Conservation (phyloP, 1,284 basidiomycete species). For the Flammula alnicola region DNA sequence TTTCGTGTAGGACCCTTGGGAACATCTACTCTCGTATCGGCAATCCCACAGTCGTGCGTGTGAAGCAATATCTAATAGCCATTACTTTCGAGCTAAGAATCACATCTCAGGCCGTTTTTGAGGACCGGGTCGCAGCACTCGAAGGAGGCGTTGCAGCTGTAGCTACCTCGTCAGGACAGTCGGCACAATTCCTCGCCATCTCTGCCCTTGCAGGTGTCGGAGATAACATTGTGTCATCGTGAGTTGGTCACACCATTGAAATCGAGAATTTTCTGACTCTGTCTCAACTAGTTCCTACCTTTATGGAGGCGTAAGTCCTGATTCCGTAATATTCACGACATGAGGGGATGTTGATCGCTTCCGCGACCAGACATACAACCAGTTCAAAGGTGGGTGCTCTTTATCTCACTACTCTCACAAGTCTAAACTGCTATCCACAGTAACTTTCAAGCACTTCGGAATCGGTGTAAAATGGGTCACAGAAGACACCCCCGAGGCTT, state of each 20-base stretch:
- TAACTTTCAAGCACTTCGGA: slow-evolving; percentile 79
- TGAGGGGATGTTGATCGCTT: neutral
- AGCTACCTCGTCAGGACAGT: slow-evolving; percentile 79
- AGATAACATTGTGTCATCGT: slow-evolving; percentile 83
- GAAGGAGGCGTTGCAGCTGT: slow-evolving; percentile 85
- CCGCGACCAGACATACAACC: slow-evolving; percentile 73
- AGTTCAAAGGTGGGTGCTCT: slow-evolving; percentile 71
- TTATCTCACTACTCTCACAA: neutral
- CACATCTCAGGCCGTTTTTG: slow-evolving; percentile 73
- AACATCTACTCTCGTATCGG: slow-evolving; percentile 82
- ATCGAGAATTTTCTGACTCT: neutral
- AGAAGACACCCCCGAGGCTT: slow-evolving; percentile 63
- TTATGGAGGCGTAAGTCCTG: slow-evolving; percentile 37
- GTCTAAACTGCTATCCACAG: slow-evolving; percentile 36
- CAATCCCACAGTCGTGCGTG: slow-evolving; percentile 81
- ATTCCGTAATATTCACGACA: neutral
- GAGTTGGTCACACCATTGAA: slow-evolving; percentile 29
- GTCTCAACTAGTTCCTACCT: slow-evolving; percentile 31
- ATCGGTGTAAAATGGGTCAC: slow-evolving; percentile 82
- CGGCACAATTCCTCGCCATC: slow-evolving; percentile 83
- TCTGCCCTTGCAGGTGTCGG: slow-evolving; percentile 68
- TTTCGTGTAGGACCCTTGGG: slow-evolving; percentile 55
- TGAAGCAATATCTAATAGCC: neutral
- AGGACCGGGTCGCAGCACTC: slow-evolving; percentile 82
- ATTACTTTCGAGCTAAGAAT: neutral